Evolutionary conservation across 176 grass and related monocot species (phyloP), one percentile per base, ranked within the genome.

Genomic region (Aechmea fasciata): DNA sequence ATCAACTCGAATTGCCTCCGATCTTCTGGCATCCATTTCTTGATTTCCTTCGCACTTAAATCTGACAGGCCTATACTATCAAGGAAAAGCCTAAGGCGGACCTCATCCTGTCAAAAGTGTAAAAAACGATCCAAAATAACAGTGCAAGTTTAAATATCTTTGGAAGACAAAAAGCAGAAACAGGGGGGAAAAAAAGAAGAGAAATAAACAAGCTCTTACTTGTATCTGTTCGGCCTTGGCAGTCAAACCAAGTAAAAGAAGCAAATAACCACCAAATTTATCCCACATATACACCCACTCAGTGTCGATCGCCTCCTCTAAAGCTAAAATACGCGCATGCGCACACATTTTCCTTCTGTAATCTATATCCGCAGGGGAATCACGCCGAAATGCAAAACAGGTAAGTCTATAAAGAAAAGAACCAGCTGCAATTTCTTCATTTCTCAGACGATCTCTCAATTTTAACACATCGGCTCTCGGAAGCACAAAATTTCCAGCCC

Each of bases 281-380:
- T 99, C 94, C 94, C 94, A 99, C 94, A 99, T 99, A 82, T 99
- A 99, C 19, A 99, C 94, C 94, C 94, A 99, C 67, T 99, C 94
- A 51, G 94, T 99, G 84, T 99, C 94, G 72, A 99, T 93, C 74
- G 94, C 94, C 74, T 99, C 94, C 88, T 99, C 94, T 57, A 99
- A 61, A 77, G 90, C 94, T 64, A 99, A 82, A 81, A 99, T 99
- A 22, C 89, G 89, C 59, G 94, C 94, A 90, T 99, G 94, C 23
- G 94, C 94, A 78, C 94, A 99, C 94, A 99, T 99, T 83, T 89
- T 91, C 67, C 94, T 88, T 48, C 84, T 84, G 71, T 90, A 83
- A 55, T 99, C 90, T 15, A 92, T 67, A 74, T 90, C 85, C 79
- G 74, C 78, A 11, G 81, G 79, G 69, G 84, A 87, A 11, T 81